Base-by-base conservation (phyloP, 208 protist genomes). In the Trypanosoma caninum region DNA sequence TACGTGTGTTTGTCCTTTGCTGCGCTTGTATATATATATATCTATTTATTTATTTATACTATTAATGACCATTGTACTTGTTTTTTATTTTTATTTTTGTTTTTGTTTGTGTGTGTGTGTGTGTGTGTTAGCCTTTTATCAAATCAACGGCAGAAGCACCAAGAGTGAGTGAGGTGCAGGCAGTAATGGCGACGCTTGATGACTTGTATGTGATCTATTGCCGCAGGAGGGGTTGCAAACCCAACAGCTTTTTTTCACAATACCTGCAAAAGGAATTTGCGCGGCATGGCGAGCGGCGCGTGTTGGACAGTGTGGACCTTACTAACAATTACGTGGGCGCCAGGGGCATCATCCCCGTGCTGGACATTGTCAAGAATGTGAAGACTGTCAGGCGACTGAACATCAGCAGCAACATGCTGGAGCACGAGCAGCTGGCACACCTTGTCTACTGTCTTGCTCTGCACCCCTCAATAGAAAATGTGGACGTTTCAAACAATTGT, bases 181-280 rank as follows among this genome's bases (percentile, higher is more conserved):
- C 11, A 3, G 44, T 38, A 13, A 88, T 87, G 81, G 69, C 84
- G 6, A 78, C 83, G 22, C 73, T 93, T 20, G 78, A 68, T 7
- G 87, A 95, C 51, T 69, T 95, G 11, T 95, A 95, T 64, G 56
- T 46, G 1, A 91, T 82, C 65, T 95, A 92, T 59, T 95, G 89
- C 56, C 84, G 84, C 13, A 65, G 89, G 30, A 75, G 76, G 10
- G 75, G 62, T 4, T 91, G 80, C 48, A 74, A 76, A 35, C 81
- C 86, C 0, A 95, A 95, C 46, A 92, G 80, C 44, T 61, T 44
- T 8, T 73, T 95, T 41, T 76, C 54, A n/a, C 54, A 48, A 22
- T 76, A 69, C 50, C 69, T 95, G 30, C 53, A 73, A n/a, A 65
- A 66, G 34, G 70, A 74, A 52, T 78, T 76, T 51, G 58, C 53